These are phyloP conservation scores for Aspergillus incahuasiensis DNA, from an alignment of 495 filamentous ascomycete genomes.

Conservation along the genomic window DNA sequence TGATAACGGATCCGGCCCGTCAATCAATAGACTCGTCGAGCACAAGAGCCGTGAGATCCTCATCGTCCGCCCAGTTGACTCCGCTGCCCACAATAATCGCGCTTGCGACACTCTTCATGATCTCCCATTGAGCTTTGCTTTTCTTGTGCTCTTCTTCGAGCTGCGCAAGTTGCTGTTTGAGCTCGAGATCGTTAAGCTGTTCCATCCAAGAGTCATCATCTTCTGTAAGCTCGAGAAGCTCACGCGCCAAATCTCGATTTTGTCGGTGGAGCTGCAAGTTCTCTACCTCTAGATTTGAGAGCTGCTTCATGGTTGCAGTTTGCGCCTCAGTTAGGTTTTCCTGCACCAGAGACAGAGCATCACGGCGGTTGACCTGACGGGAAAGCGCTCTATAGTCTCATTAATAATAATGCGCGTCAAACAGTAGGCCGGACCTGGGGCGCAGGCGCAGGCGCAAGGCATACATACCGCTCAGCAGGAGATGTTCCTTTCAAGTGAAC, in stretches of 20 bases:
- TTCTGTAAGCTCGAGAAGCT: slow-evolving; percentile 57
- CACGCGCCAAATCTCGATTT: slow-evolving; percentile 58
- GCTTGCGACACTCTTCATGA: slow-evolving; percentile 69
- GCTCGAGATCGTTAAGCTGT: slow-evolving; percentile 43
- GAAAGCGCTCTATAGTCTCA: slow-evolving; percentile 52
- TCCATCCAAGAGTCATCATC: slow-evolving; percentile 50
- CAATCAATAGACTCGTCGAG: slow-evolving; percentile 64
- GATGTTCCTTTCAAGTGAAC: slow-evolving; percentile 66
- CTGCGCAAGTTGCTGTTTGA: slow-evolving; percentile 49
- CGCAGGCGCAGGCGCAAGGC: background rate
- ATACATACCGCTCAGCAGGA: slow-evolving; percentile 59
- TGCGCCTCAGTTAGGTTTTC: slow-evolving; percentile 52
- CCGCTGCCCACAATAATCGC: slow-evolving; percentile 79
- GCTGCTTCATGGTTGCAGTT: slow-evolving; percentile 38
- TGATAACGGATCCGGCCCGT: slow-evolving; percentile 12
- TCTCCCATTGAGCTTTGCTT: slow-evolving; percentile 60
- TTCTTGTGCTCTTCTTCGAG: slow-evolving; percentile 52
- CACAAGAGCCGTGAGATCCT: slow-evolving; percentile 64
- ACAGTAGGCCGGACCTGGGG: background rate
- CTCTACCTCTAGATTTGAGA: slow-evolving; percentile 53
- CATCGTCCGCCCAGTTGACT: slow-evolving; percentile 74
- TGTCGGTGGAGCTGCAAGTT: slow-evolving; percentile 47
- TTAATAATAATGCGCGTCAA: background rate
- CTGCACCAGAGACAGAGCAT: slow-evolving; percentile 56
- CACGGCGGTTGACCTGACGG: slow-evolving; percentile 61